Evolutionary conservation across 2,329 filamentous ascomycete genomes (phyloP).

Genomic region (Gaeumannomyces tritici): DNA sequence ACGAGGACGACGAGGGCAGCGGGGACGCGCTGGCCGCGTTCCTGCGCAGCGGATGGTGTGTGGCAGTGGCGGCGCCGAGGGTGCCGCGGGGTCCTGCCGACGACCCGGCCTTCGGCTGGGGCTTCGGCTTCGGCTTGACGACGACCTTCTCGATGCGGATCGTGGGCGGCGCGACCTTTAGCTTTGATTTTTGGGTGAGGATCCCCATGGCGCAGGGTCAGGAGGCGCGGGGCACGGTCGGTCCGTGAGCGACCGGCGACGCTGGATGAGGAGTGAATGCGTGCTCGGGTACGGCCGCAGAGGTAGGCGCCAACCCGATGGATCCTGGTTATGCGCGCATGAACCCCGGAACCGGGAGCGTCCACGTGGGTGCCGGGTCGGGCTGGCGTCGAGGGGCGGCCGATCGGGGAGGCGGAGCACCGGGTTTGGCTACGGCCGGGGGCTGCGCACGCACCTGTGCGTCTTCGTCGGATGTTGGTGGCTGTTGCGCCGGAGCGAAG

Average conservation of each 20-base stretch:
- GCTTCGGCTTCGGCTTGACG: conserved; percentile 30
- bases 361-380: not conserved
- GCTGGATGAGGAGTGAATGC: not conserved
- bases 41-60: conserved; percentile 10
- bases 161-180: conserved; percentile 39
- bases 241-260: not conserved
- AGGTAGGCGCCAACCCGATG: not conserved
- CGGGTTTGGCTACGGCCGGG: not conserved
- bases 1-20: conserved; percentile 9
- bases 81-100: conserved; percentile 11
- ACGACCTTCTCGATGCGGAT: conserved; percentile 44
- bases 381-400: not conserved
- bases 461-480: not conserved
- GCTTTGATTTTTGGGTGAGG: conserved; percentile 34
- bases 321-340: not conserved
- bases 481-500: no score
- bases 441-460: not conserved
- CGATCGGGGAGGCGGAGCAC: no score
- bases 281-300: not conserved
- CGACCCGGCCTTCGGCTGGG: conserved; percentile 21
- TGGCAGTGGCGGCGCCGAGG: conserved; percentile 25
- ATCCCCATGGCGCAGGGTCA: conserved; percentile 23
- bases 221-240: not conserved
- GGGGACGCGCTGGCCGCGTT: conserved; percentile 13
- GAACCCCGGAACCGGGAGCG: not conserved